A percentile compares a stretch with the other conserved stretches of the same genome.
phyloP scores from a whole-genome alignment of 192 early-diverging fungal genomes.

The Rhizoclosmatium sp. region DNA sequence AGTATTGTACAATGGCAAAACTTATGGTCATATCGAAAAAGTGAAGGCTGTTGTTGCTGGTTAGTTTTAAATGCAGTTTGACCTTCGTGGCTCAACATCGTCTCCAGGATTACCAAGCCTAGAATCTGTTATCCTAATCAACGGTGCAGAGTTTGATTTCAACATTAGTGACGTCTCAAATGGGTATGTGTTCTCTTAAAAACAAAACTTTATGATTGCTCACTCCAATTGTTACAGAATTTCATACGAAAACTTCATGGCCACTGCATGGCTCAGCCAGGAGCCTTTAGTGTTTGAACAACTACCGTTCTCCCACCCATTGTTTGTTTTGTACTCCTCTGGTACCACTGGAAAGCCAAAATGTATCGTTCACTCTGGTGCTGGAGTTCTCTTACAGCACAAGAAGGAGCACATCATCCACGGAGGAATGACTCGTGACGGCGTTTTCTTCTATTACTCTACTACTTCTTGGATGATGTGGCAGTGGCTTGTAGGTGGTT shows the following conservation, averaged over 20 bases:
- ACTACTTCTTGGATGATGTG: constrained; percentile 90
- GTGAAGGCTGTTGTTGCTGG: constrained; percentile 73
- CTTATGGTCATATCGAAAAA: constrained; percentile 81
- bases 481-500: constrained; percentile 93
- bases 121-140: constrained; percentile 81
- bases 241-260: constrained; percentile 61
- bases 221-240: constrained; percentile 25
- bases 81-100: constrained; percentile 6
- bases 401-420: constrained; percentile 94
- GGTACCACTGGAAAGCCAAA: constrained; percentile 97
- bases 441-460: constrained; percentile 83
- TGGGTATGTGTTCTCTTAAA: constrained; percentile 24
- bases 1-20: constrained; percentile 90
- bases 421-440: constrained; percentile 74
- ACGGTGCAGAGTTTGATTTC: constrained; percentile 62
- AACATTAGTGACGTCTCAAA: constrained; percentile 40
- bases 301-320: constrained; percentile 89
- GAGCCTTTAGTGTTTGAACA: constrained; percentile 77
- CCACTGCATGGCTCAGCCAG: constrained; percentile 31
- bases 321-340: constrained; percentile 91
- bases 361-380: constrained; percentile 93
- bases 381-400: constrained; percentile 90
- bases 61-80: constrained; percentile 15
- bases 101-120: constrained; percentile 63
- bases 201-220: background rate